Conservation (phyloP, 345 rosid genomes). For the Murraya paniculata region DNA sequence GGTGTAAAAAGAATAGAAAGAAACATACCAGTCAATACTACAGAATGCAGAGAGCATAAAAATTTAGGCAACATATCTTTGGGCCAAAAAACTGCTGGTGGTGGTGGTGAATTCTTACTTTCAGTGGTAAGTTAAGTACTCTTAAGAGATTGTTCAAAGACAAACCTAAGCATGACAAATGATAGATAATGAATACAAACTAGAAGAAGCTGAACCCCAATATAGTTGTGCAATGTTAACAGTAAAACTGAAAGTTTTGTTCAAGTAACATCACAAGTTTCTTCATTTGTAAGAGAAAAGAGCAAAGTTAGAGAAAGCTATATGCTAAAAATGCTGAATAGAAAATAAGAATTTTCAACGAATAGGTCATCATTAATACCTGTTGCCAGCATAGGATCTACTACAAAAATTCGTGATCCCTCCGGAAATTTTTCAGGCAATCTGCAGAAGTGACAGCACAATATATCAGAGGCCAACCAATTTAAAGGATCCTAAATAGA, state of each 20-base stretch:
- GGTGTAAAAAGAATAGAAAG: background rate
- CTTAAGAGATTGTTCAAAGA: background rate
- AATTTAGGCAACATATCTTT: background rate
- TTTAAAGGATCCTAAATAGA: background rate
- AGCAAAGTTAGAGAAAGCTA: background rate
- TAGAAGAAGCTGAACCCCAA: background rate
- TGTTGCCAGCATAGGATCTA: slow-evolving; percentile 90
- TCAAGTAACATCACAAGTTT: background rate
- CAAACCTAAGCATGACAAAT: background rate
- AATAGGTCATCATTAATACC: slow-evolving; percentile 35
- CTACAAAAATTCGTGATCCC: slow-evolving; percentile 69
- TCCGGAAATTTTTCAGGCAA: slow-evolving; percentile 71
- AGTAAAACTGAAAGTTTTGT: background rate
- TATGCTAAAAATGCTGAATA: background rate
- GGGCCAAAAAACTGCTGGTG: background rate
- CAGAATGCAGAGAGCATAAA: background rate
- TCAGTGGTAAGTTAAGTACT: background rate
- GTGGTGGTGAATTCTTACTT: background rate
- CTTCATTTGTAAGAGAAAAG: background rate
- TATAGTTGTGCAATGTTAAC: no score
- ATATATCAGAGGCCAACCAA: slow-evolving; percentile 4
- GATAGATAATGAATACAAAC: background rate
- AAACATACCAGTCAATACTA: slow-evolving; percentile 5
- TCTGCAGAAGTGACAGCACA: slow-evolving; percentile 38
- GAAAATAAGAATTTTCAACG: background rate